Percentiles rank a stretch among this genome's conserved stretches.
Evolutionary conservation across 73 alveolate species (phyloP).

Genomic region (Paramecium sexaurelia): DNA sequence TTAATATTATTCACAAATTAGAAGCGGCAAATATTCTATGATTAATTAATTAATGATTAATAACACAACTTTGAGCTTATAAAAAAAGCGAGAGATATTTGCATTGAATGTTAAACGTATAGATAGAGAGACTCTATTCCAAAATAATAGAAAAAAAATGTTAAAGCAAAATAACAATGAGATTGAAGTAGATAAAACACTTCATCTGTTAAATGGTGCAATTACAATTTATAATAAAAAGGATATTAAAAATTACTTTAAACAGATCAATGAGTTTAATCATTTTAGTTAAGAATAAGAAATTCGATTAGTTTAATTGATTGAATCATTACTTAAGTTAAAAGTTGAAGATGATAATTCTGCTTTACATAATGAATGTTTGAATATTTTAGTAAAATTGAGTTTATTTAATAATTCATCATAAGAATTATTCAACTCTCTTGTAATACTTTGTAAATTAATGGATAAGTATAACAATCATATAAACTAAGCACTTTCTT

Average conservation of each 20-base stretch:
- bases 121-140: slow-evolving; percentile 3
- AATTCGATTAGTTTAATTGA: not conserved
- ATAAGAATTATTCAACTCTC: not conserved
- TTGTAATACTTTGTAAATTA: not conserved
- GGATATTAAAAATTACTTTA: not conserved
- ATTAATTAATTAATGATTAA: not conserved
- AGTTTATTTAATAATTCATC: not conserved
- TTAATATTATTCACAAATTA: not conserved
- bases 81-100: not conserved
- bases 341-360: slow-evolving; percentile 33
- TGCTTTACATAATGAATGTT: not conserved
- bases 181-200: not conserved
- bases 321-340: not conserved
- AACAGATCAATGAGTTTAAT: not conserved
- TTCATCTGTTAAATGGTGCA: slow-evolving; percentile 18
- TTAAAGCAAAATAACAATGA: not conserved
- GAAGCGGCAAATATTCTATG: not conserved
- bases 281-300: not conserved
- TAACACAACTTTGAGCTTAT: not conserved
- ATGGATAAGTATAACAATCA: slow-evolving; percentile 4
- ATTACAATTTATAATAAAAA: not conserved
- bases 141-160: not conserved
- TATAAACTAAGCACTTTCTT: slow-evolving; percentile 6
- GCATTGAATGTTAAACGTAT: not conserved
- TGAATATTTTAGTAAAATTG: not conserved